These are phyloP conservation scores for Mercurialis annua DNA, from an alignment of 345 rosid genomes.

Conservation along the genomic window DNA sequence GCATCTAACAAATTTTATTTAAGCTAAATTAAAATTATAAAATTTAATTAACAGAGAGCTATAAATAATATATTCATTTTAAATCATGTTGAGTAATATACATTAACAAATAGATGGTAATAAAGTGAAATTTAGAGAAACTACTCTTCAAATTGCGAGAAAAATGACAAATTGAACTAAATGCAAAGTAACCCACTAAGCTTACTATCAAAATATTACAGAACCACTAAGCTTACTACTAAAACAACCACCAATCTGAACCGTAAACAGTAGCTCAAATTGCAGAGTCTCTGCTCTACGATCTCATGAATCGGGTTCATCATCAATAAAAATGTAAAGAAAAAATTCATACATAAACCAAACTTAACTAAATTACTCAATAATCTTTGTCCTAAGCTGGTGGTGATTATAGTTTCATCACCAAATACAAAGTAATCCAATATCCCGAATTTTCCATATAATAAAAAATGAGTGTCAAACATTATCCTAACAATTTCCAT, in stretches of 20 bases:
- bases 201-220: too few species aligned
- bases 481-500: slow-evolving; percentile 50
- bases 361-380: slow-evolving; percentile 54
- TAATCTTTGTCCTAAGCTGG: slow-evolving; percentile 55
- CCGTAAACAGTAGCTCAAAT: slow-evolving; percentile 49
- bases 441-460: slow-evolving; percentile 56
- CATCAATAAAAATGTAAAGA: slow-evolving; percentile 68
- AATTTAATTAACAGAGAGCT: too few species aligned
- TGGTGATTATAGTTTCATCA: slow-evolving; percentile 67
- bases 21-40: too few species aligned
- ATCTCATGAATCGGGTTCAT: slow-evolving; percentile 82
- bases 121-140: too few species aligned
- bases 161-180: too few species aligned
- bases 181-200: too few species aligned
- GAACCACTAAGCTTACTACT: slow-evolving; percentile 53
- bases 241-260: slow-evolving; percentile 62
- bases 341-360: slow-evolving; percentile 60
- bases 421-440: slow-evolving; percentile 74
- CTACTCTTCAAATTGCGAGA: too few species aligned
- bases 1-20: too few species aligned
- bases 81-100: too few species aligned
- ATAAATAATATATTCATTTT: too few species aligned
- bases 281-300: slow-evolving; percentile 52
- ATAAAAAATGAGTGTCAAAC: slow-evolving; percentile 48
- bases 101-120: too few species aligned